Evolutionary conservation across 768 basidiomycete genomes (phyloP).

Genomic region (Tricholoma matsutake): DNA sequence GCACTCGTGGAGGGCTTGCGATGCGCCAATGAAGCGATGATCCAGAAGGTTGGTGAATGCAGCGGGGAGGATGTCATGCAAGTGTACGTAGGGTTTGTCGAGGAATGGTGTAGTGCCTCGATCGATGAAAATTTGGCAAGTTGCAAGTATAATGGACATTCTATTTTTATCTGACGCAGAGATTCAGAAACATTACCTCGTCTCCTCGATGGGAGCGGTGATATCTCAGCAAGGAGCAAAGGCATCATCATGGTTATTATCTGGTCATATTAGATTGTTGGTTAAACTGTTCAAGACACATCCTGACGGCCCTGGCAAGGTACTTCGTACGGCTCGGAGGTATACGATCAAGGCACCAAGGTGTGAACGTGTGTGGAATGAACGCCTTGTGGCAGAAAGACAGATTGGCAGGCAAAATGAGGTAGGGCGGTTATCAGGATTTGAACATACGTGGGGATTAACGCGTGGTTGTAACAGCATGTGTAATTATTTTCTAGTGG

Average conservation of each 20-base stretch:
- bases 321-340: conserved; percentile 39
- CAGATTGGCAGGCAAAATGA: conserved; percentile 8
- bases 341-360: conserved; percentile 39
- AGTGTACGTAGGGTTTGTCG: conserved; percentile 51
- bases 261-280: conserved; percentile 30
- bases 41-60: conserved; percentile 18
- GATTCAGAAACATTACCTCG: conserved; percentile 54
- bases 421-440: conserved; percentile 27
- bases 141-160: conserved; percentile 2
- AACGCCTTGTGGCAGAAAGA: conserved; percentile 45
- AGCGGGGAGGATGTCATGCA: conserved; percentile 26
- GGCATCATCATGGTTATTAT: conserved; percentile 28
- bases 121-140: conserved; percentile 48
- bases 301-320: conserved; percentile 26
- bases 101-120: conserved; percentile 44
- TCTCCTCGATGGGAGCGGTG: conserved; percentile 39
- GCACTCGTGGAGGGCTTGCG: conserved; percentile 37
- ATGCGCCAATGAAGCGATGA: conserved; percentile 38
- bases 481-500: too few species aligned
- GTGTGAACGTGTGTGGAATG: conserved; percentile 50
- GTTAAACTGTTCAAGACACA: conserved; percentile 12
- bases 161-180: conserved; percentile 25
- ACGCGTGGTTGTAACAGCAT: too few species aligned
- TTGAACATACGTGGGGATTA: too few species aligned
- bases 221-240: conserved; percentile 18